These are phyloP conservation scores for Nadsonia commutata DNA, from an alignment of 1,139 yeast species.

Conservation along the genomic window DNA sequence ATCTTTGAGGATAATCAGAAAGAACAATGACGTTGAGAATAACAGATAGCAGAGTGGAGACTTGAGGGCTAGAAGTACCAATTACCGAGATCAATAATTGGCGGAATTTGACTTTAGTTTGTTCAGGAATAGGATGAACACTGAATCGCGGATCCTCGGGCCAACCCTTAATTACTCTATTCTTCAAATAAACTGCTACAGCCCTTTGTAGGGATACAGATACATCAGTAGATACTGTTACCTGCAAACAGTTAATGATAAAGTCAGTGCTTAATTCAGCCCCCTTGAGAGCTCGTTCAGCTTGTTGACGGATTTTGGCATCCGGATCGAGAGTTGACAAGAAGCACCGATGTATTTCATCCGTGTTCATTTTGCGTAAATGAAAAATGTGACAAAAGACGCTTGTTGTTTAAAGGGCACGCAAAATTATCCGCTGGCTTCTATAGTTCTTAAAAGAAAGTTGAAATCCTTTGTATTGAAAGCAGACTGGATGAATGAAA, in stretches of 20 bases:
- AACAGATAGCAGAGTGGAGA: slow-evolving; percentile 50
- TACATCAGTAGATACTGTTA: slow-evolving; percentile 41
- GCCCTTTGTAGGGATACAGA: slow-evolving; percentile 51
- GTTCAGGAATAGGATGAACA: slow-evolving; percentile 18
- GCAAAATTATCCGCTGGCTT: too few species aligned
- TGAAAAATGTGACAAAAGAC: too few species aligned
- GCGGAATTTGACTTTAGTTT: slow-evolving; percentile 58
- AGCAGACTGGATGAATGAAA: too few species aligned
- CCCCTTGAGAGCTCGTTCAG: slow-evolving; percentile 51
- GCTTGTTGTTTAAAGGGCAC: too few species aligned
- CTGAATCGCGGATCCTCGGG: neutral
- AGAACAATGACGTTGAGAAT: slow-evolving; percentile 52
- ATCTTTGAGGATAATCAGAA: slow-evolving; percentile 51
- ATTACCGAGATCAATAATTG: slow-evolving; percentile 35
- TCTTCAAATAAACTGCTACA: slow-evolving; percentile 80
- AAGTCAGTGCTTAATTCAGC: slow-evolving; percentile 56
- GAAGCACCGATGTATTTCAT: slow-evolving; percentile 58
- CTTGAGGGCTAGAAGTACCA: slow-evolving; percentile 16
- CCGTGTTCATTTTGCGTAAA: slow-evolving; percentile 76
- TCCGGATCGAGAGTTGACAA: slow-evolving; percentile 68
- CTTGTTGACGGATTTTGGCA: slow-evolving; percentile 44
- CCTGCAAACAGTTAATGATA: slow-evolving; percentile 69
- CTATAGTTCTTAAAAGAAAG: too few species aligned
- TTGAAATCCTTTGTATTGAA: too few species aligned
- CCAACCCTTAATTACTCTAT: slow-evolving; percentile 60